Evolutionary conservation across 1,284 basidiomycete genomes (phyloP), one percentile per base, ranked within the genome.

Genomic region (Thelephora terrestris): DNA sequence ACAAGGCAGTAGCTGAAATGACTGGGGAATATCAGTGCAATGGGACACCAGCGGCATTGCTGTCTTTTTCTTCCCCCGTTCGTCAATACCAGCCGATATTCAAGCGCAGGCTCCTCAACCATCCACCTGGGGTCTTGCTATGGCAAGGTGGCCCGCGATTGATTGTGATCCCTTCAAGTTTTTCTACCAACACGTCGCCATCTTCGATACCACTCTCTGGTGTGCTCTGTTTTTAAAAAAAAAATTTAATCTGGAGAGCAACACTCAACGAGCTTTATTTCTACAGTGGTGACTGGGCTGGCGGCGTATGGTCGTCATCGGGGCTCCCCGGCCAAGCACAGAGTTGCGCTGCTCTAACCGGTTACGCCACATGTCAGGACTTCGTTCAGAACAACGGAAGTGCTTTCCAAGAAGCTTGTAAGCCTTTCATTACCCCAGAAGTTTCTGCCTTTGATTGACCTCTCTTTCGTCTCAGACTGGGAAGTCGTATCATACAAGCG

Each of bases 231-330:
- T 54, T 54, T 34, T 24, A 25, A n/a, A n/a, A n/a, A n/a, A n/a
- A n/a, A n/a, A n/a, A n/a, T n/a, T n/a, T n/a, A n/a, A n/a, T n/a
- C n/a, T n/a, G 29, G 48, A 48, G 47, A 29, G 47, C 25, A 50
- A 47, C 29, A 24, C 52, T 48, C 20, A 25, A 32, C 7, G 24
- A 10, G 3, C 5, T 29, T 37, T n/a, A 12, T 54, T n/a, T 29
- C 50, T 42, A n/a, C 57, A 90, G 89, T 57, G 91, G 91, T 52
- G 85, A 91, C 56, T 94, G 89, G 92, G 91, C 91, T 12, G 79
- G 81, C 45, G 71, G 71, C 39, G 83, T 78, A n/a, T 94, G 91
- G 91, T 69, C 64, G 46, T 53, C 64, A 23, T 67, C 81, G 42
- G 85, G 84, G 38, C 71, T 81, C 51, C 85, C 86, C 5, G 90